Evolutionary conservation across 2,329 filamentous ascomycete genomes (phyloP).

Genomic region (Balansia obtecta): DNA sequence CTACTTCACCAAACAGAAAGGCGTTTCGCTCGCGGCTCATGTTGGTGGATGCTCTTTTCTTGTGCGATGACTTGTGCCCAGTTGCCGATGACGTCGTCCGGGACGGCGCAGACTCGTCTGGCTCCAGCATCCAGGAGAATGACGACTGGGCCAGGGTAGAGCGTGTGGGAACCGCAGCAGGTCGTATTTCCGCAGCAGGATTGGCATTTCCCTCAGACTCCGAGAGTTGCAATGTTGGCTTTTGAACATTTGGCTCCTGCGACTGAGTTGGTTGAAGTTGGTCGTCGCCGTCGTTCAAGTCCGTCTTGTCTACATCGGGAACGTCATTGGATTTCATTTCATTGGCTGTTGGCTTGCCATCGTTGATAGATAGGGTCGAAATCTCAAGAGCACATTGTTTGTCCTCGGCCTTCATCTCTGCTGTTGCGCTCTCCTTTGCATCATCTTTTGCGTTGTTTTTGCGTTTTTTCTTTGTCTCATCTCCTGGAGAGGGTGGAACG

Average conservation of each 20-base stretch:
- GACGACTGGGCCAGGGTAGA: conserved; percentile 61
- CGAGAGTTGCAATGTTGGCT: not conserved
- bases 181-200: conserved; percentile 10
- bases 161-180: conserved; percentile 41
- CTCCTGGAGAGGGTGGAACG: not conserved
- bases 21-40: conserved; percentile 42
- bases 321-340: not conserved
- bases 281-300: not conserved
- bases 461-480: not conserved
- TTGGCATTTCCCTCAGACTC: not conserved
- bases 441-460: not conserved
- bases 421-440: not conserved
- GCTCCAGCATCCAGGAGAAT: conserved; percentile 69
- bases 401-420: not conserved
- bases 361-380: not conserved
- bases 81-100: conserved; percentile 12
- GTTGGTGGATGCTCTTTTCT: conserved; percentile 29
- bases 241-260: not conserved
- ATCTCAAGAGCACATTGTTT: not conserved
- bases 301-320: not conserved
- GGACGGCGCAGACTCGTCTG: conserved; percentile 26
- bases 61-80: conserved; percentile 22
- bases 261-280: not conserved
- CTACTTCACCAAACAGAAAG: conserved; percentile 46
- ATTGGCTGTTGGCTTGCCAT: not conserved